Evolutionary conservation across 2,329 filamentous ascomycete genomes (phyloP), one percentile per base, ranked within the genome.

Genomic region (Amylocarpus encephaloides): DNA sequence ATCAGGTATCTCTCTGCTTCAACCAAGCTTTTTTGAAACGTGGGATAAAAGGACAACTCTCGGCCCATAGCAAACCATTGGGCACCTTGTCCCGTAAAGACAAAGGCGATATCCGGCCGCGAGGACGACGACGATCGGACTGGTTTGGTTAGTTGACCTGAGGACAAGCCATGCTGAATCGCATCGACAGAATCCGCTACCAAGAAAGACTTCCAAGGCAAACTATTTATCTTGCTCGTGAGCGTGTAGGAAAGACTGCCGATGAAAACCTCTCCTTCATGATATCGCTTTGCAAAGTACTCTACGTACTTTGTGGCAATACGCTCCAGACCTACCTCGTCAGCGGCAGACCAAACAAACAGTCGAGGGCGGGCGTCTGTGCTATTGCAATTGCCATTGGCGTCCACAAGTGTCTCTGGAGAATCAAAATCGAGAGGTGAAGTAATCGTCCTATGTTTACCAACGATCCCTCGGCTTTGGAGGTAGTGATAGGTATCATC

Each of bases 11-110:
- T 16, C 16, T 36, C 33, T n/a, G 34, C 16, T 13, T 5, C 9
- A n/a, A 26, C 9, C 12, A 48, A 11, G 35, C 32, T 38, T 26
- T 22, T 13, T 30, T 56, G 54, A 18, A 46, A 45, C 11, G 35
- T n/a, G 19, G 48, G 42, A 40, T 19, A 41, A 4, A 15, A 29
- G 33, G 32, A 53, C 16, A 61, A 43, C 16, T 59, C 53, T 9
- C 46, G 44, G 9, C 58, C 59, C 59, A 47, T 47, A 11, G 13
- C 12, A 32, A 9, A 32, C 26, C 26, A 62, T 40, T 62, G 58
- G 2, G 58, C 57, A 13, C 59, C 59, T 16, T 62, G 59, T 33
- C 59, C 59, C 4, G 59, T 57, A 46, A 62, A 62, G 9, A 59
- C 53, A 36, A 47, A 51, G 6, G 46, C 43, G 19, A 48, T 26